Percentiles rank a stretch among this genome's conserved stretches.
phyloP scores from a whole-genome alignment of 345 rosid species.

The Populus pruinosa region DNA sequence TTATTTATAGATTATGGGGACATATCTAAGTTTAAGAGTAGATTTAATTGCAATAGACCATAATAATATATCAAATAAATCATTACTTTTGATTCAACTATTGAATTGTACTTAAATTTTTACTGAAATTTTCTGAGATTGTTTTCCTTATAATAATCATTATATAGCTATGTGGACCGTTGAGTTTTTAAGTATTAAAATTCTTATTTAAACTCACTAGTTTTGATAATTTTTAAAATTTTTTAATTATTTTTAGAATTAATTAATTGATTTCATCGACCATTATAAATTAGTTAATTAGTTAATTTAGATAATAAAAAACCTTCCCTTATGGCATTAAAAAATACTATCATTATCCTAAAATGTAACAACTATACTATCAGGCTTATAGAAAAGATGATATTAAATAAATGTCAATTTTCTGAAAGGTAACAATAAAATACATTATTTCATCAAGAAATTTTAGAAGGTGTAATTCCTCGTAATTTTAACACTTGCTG shows the following conservation, averaged over 20 bases:
- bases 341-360: rapidly evolving
- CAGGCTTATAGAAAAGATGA: rapidly evolving
- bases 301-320: rapidly evolving
- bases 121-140: rapidly evolving
- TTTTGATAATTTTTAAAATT: rapidly evolving
- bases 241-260: no score
- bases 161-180: rapidly evolving
- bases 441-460: no score
- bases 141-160: rapidly evolving
- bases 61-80: no score
- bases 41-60: rapidly evolving
- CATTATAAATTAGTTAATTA: no score
- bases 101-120: rapidly evolving
- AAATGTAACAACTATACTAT: no score
- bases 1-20: no score
- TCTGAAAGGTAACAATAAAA: rapidly evolving
- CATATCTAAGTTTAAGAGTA: rapidly evolving
- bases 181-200: rapidly evolving
- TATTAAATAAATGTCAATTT: rapidly evolving
- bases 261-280: rapidly evolving
- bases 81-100: no score
- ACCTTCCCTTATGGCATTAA: rapidly evolving
- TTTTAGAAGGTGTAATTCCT: no score
- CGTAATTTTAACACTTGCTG: no score
- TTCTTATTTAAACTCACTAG: rapidly evolving